A percentile compares a stretch with the other conserved stretches of the same genome.
These are phyloP conservation scores for Lachancea kluyveri DNA, from an alignment of 805 yeast genomes.

Conservation along the genomic window DNA sequence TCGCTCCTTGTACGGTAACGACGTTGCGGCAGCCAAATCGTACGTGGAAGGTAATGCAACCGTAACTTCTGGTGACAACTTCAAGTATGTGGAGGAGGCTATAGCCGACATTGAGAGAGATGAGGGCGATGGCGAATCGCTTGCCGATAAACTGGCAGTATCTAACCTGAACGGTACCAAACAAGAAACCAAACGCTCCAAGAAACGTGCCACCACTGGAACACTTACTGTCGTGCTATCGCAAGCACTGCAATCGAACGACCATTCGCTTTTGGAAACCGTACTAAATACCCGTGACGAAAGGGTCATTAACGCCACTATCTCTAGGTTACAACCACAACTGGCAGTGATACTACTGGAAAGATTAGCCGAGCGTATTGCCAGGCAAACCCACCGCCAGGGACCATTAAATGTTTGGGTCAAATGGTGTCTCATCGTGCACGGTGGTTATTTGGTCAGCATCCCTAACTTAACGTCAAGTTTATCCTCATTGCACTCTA, in stretches of 20 bases:
- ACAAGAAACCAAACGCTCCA: constrained; percentile 28
- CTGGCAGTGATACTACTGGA: constrained; percentile 53
- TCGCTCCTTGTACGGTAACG: constrained; percentile 31
- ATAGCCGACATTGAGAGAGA: constrained; percentile 38
- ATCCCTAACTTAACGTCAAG: constrained; percentile 46
- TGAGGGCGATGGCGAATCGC: constrained; percentile 37
- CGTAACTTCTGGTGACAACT: constrained; percentile 58
- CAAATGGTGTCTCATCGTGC: constrained; percentile 75
- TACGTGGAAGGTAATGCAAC: constrained; percentile 59
- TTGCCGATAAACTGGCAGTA: constrained; percentile 43
- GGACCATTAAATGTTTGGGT: constrained; percentile 65
- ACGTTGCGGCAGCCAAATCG: constrained; percentile 45
- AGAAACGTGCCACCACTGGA: constrained; percentile 57
- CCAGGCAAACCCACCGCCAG: constrained; percentile 50
- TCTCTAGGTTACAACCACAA: constrained; percentile 48
- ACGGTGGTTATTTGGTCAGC: constrained; percentile 60
- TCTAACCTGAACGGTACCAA: constrained; percentile 19
- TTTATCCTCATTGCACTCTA: constrained; percentile 57
- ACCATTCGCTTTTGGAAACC: constrained; percentile 76
- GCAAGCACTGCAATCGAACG: constrained; percentile 85
- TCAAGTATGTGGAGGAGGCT: constrained; percentile 44
- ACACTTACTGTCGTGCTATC: constrained; percentile 77
- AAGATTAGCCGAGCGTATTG: constrained; percentile 51
- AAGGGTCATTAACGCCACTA: constrained; percentile 45
- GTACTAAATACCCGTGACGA: constrained; percentile 57